Conservation (phyloP, 148 eudicot genomes). For the Rhododendron williamsianum region DNA sequence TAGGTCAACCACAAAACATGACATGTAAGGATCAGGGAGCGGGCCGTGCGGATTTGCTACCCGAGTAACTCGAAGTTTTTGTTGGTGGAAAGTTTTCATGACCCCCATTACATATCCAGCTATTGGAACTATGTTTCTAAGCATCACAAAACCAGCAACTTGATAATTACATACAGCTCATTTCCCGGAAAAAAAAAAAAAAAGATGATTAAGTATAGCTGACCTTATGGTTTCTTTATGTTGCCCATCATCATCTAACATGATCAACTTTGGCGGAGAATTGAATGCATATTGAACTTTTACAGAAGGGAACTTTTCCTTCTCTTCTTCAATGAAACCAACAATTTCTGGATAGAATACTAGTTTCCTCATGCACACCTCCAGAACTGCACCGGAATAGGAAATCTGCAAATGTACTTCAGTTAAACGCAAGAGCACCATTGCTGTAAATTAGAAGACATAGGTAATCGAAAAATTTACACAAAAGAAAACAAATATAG, state of each 20-base stretch:
- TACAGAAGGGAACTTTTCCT: constrained; percentile 76
- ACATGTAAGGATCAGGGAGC: background rate
- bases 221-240: constrained; percentile 24
- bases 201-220: background rate
- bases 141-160: background rate
- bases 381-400: constrained; percentile 70
- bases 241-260: constrained; percentile 81
- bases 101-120: background rate
- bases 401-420: constrained; percentile 39
- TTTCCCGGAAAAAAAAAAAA: background rate
- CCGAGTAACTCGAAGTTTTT: background rate
- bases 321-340: constrained; percentile 83
- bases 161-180: background rate
- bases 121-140: background rate
- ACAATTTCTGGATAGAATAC: constrained; percentile 92
- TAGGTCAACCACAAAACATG: background rate
- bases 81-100: background rate
- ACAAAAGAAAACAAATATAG: background rate
- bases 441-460: background rate
- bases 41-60: background rate
- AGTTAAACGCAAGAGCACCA: background rate
- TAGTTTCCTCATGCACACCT: constrained; percentile 94
- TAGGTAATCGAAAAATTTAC: background rate
- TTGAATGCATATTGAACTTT: constrained; percentile 72
- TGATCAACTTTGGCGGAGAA: constrained; percentile 88